Evolutionary conservation across 2,329 filamentous ascomycete species (phyloP), one percentile per base, ranked within the genome.

Genomic region (Neophaeococcomyces aloes): DNA sequence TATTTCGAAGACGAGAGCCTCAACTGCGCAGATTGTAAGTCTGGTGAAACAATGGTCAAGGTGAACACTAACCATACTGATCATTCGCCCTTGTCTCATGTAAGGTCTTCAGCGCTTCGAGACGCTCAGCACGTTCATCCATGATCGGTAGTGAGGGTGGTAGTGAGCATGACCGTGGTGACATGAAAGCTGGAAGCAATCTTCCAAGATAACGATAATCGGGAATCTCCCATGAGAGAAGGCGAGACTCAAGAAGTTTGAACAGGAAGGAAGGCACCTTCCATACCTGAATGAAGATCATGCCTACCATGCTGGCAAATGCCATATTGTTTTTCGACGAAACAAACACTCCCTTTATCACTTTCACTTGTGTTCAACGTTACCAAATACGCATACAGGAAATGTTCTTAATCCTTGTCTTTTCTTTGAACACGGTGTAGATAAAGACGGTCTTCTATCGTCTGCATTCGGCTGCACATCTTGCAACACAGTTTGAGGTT

Each of bases 1-100:
- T 44, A 70, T 63, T 54, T 68, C 65, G 15, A 62, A 61, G 37
- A 65, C 62, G 42, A 65, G 66, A 11, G 66, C 66, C 39, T 66
- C 60, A 23, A 52, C 66, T 69, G 46, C 32, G 4, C 18, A 2
- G 19, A 32, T 4, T 3, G n/a, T 19, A 4, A 36, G 42, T 13
- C 23, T 11, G 8, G 15, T 18, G 17, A 11, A 17, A 18, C 19
- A 11, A 18, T 18, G 15, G 29, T 36, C 17, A 15, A 34, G 15
- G 29, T 2, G 4, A 29, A 14, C 3, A 46, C 60, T 37, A 53
- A 69, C 67, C 63, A 44, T 63, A 66, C 19, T 63, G 62, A 48
- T 67, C 62, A 4, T 48, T 53, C 0, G 66, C 59, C 11, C 56
- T 57, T 10, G 61, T 62, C 50, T 70, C 64, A 43, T 69, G 65